phyloP scores from a whole-genome alignment of 768 basidiomycete species.

The Lentinula sp. region DNA sequence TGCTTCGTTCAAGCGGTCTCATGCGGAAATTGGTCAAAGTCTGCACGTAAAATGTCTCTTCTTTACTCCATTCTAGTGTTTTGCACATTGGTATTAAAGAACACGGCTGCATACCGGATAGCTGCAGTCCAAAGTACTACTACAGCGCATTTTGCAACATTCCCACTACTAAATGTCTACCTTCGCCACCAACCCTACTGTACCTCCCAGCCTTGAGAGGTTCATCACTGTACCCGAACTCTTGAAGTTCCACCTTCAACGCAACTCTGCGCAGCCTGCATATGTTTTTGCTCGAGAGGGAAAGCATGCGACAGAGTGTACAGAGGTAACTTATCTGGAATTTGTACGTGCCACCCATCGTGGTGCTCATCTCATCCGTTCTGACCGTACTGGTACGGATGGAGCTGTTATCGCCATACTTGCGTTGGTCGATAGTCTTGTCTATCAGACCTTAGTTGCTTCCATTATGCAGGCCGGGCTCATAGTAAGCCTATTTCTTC shows the following conservation, averaged over 20 bases:
- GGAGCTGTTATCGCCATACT: slow-evolving; percentile 24
- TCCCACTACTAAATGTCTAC: neutral
- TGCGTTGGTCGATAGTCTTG: slow-evolving; percentile 22
- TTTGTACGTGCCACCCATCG: slow-evolving; percentile 23
- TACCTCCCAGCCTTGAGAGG: neutral
- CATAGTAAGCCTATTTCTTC: slow-evolving; percentile 19
- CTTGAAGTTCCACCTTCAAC: slow-evolving; percentile 25
- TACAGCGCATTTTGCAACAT: neutral
- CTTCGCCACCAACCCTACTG: neutral
- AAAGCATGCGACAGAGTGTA: slow-evolving; percentile 7
- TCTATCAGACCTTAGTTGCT: slow-evolving; percentile 19
- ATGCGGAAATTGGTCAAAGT: neutral
- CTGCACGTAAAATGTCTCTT: neutral
- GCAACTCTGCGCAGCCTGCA: slow-evolving; percentile 23
- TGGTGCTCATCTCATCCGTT: slow-evolving; percentile 15
- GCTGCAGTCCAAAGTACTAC: too few species aligned
- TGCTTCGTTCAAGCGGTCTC: neutral
- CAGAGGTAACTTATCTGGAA: slow-evolving; percentile 17
- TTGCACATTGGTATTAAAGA: too few species aligned
- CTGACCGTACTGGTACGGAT: slow-evolving; percentile 11
- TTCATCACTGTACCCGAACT: slow-evolving; percentile 22
- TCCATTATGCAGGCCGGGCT: slow-evolving; percentile 21
- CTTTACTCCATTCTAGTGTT: neutral
- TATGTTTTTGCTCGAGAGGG: slow-evolving; percentile 18
- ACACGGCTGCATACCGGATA: too few species aligned